phyloP scores from a whole-genome alignment of 2,329 filamentous ascomycete species.

The Pseudocercospora pini-densiflorae region DNA sequence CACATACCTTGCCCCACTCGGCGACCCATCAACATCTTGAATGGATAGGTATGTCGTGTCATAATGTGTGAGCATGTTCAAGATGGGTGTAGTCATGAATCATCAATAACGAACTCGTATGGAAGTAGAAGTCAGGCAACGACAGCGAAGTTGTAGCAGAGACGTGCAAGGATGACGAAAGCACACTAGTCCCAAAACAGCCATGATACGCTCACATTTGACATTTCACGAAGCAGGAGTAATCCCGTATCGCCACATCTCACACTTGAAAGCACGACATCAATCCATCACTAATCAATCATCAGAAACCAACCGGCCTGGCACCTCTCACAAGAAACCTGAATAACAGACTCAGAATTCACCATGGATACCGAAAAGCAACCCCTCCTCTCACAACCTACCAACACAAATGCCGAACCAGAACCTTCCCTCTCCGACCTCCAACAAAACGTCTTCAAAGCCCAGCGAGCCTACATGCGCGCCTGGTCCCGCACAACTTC shows the following conservation, averaged over 20 bases:
- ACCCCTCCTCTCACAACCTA: constrained; percentile 27
- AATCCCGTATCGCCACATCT: not conserved
- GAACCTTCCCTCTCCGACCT: constrained; percentile 37
- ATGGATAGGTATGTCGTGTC: too few species aligned
- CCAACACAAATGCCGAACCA: not conserved
- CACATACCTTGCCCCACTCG: too few species aligned
- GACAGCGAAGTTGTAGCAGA: too few species aligned
- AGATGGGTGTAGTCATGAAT: too few species aligned
- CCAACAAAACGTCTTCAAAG: constrained; percentile 35
- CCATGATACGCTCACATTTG: not conserved
- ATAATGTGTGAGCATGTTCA: too few species aligned
- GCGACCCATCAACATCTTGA: too few species aligned
- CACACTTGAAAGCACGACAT: not conserved
- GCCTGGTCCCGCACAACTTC: constrained; percentile 39
- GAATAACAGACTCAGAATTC: not conserved
- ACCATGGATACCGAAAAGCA: constrained; percentile 34
- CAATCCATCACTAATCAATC: not conserved
- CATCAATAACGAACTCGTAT: too few species aligned
- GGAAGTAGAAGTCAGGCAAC: too few species aligned
- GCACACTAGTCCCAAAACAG: not conserved
- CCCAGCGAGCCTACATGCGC: constrained; percentile 40
- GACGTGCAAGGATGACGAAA: not conserved
- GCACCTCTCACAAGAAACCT: not conserved
- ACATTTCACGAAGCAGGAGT: not conserved
- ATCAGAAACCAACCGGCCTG: too few species aligned